A percentile compares a stretch with the other conserved stretches of the same genome.
Evolutionary conservation across 306 rosid genomes (phyloP).

Genomic region (Ormosia emarginata): DNA sequence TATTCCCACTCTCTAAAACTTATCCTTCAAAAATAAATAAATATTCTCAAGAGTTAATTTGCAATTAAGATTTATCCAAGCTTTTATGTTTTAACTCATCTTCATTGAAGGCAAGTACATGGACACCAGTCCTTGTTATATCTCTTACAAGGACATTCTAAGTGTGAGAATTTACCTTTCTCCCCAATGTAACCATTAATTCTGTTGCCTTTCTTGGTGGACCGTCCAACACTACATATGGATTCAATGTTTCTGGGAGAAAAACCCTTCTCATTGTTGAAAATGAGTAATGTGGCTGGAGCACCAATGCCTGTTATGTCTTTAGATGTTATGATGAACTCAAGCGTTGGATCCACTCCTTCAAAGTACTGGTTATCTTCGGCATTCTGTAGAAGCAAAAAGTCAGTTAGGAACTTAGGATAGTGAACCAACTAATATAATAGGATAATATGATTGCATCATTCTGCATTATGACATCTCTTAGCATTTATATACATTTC

Average conservation of each 20-base stretch:
- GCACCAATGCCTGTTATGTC: slow-evolving; percentile 60
- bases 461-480: not conserved
- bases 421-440: not conserved
- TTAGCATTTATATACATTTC: not conserved
- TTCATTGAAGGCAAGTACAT: not conserved
- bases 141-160: not conserved
- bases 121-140: not conserved
- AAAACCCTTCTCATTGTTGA: slow-evolving; percentile 62
- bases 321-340: slow-evolving; percentile 45
- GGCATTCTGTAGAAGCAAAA: slow-evolving; percentile 45
- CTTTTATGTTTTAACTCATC: not conserved
- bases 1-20: not conserved
- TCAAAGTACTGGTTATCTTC: slow-evolving; percentile 56
- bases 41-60: not conserved
- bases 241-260: slow-evolving; percentile 50
- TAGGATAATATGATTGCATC: not conserved
- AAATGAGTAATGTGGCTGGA: slow-evolving; percentile 47
- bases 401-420: not conserved
- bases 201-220: slow-evolving; percentile 61
- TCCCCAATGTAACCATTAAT: slow-evolving; percentile 61
- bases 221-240: slow-evolving; percentile 63
- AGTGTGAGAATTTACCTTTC: slow-evolving; percentile 37
- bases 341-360: slow-evolving; percentile 43
- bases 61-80: not conserved
- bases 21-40: not conserved